phyloP scores from a whole-genome alignment of 1,284 basidiomycete genomes.

The Vanrija humicola region DNA sequence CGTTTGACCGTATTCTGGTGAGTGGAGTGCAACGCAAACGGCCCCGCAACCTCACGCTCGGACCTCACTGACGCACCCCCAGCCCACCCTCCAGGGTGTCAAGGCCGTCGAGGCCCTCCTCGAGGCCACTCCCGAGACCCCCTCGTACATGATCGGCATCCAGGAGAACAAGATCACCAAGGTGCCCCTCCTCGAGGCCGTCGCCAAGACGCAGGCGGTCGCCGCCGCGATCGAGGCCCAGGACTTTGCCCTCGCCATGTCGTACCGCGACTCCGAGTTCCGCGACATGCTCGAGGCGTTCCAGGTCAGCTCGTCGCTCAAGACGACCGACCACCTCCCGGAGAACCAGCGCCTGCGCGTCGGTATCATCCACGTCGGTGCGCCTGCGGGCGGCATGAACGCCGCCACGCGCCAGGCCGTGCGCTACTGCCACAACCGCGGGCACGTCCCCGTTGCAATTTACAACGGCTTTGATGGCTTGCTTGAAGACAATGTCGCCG shows the following conservation, averaged over 20 bases:
- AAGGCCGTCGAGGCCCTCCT: conserved; percentile 88
- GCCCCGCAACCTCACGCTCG: not conserved
- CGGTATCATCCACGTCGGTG: conserved; percentile 91
- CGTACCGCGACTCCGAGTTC: conserved; percentile 88
- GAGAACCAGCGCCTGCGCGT: conserved; percentile 71
- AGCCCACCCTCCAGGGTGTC: conserved; percentile 92
- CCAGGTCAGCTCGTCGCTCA: conserved; percentile 64
- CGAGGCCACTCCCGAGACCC: conserved; percentile 82
- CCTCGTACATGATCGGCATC: conserved; percentile 96
- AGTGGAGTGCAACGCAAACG: conserved; percentile 39
- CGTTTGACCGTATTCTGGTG: conserved; percentile 86
- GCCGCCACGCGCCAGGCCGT: conserved; percentile 92
- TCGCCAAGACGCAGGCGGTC: conserved; percentile 81
- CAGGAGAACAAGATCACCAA: conserved; percentile 93
- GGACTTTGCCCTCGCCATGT: conserved; percentile 84
- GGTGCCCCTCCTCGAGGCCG: conserved; percentile 87
- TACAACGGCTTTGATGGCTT: conserved; percentile 95
- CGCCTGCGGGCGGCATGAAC: conserved; percentile 98
- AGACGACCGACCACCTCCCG: conserved; percentile 61
- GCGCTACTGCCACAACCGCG: conserved; percentile 86
- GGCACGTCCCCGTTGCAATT: conserved; percentile 84
- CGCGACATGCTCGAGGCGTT: conserved; percentile 81
- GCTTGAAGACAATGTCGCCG: conserved; percentile 78
- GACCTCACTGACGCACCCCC: conserved; percentile 4
- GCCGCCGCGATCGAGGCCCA: conserved; percentile 74